A percentile compares a stretch with the other conserved stretches of the same genome.
Evolutionary conservation across 164 flowering plant species (phyloP).

Genomic region (Vitis riparia): DNA sequence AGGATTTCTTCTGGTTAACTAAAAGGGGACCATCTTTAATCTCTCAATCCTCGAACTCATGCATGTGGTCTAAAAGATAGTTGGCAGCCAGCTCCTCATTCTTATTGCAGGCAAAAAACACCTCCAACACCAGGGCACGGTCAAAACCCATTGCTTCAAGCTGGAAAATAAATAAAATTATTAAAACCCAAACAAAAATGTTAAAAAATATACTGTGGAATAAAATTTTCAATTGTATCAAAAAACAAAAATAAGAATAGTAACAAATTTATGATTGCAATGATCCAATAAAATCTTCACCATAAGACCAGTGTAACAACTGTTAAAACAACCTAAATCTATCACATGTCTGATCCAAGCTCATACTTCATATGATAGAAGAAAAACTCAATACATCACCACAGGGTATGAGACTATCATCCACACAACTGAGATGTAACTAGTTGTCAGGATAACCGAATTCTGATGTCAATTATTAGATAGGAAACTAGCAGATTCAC

Average conservation of each 20-base stretch:
- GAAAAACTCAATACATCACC: background rate
- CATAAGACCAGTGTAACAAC: no score
- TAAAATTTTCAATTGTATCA: no score
- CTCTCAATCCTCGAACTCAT: slow-evolving; percentile 54
- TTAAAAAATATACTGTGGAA: background rate
- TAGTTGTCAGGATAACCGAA: no score
- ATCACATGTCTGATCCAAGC: background rate
- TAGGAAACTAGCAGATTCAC: no score
- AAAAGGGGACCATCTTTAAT: slow-evolving; percentile 5
- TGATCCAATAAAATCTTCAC: no score
- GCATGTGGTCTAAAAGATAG: slow-evolving; percentile 66
- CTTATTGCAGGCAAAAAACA: slow-evolving; percentile 77
- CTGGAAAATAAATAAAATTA: slow-evolving; percentile 21
- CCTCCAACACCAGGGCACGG: slow-evolving; percentile 60
- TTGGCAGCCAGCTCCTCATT: slow-evolving; percentile 75
- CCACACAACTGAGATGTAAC: no score
- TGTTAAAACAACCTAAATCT: no score
- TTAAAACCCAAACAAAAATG: background rate
- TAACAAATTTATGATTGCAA: no score
- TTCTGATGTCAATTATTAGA: no score
- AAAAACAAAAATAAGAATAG: no score
- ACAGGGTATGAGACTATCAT: background rate
- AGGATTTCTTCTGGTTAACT: background rate
- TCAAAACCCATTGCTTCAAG: slow-evolving; percentile 80
- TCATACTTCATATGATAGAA: background rate